phyloP scores from a whole-genome alignment of 2,329 filamentous ascomycete species.

The Cryoendolithus antarcticus region DNA sequence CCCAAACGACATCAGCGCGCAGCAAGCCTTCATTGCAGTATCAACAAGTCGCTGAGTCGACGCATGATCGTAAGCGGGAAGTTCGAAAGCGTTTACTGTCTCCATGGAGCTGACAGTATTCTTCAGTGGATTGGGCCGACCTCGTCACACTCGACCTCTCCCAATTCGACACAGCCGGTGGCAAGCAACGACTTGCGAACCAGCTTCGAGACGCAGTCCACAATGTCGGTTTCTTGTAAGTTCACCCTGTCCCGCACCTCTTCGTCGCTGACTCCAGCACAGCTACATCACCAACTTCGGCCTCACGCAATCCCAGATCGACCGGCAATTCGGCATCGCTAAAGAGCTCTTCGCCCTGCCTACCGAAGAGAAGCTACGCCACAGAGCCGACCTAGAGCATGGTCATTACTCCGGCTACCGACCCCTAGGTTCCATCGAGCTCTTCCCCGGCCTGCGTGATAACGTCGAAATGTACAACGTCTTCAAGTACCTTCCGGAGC shows the following conservation, averaged over 20 bases:
- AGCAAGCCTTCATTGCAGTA: no score
- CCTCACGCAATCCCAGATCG: constrained; percentile 46
- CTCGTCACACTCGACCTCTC: constrained; percentile 46
- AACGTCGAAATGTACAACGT: constrained; percentile 51
- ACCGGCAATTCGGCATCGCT: constrained; percentile 49
- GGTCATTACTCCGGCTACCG: constrained; percentile 20
- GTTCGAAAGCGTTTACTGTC: no score
- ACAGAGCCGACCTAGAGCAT: constrained; percentile 25
- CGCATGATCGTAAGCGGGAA: no score
- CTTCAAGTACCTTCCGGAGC: constrained; percentile 40
- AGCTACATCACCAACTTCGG: constrained; percentile 47
- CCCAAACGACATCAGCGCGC: no score
- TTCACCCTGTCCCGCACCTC: not conserved
- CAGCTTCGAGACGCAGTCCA: constrained; percentile 41
- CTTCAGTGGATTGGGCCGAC: constrained; percentile 36
- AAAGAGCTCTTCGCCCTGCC: constrained; percentile 46
- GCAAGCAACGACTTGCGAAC: constrained; percentile 41
- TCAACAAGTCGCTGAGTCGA: no score
- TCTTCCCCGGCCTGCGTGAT: constrained; percentile 23
- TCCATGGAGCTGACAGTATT: not conserved
- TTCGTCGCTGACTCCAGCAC: not conserved
- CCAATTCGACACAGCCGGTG: constrained; percentile 41
- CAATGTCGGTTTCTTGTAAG: constrained; percentile 41
- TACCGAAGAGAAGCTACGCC: constrained; percentile 47
- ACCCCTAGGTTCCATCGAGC: constrained; percentile 4